Conservation (phyloP, 1,284 basidiomycete genomes). For the Ustilago hordei region DNA sequence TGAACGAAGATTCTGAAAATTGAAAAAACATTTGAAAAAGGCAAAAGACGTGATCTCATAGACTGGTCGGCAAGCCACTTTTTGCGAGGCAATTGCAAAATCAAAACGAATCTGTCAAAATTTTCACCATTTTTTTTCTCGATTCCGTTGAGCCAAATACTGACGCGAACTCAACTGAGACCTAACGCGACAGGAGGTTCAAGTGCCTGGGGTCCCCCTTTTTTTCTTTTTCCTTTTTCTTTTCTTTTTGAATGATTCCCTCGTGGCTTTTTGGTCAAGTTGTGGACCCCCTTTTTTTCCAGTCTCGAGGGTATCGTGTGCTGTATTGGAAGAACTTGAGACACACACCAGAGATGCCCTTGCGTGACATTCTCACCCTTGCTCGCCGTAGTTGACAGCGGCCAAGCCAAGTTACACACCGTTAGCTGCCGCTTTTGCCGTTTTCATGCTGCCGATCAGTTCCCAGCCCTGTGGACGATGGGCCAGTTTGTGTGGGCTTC, state of each 20-base stretch:
- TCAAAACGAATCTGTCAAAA: not conserved
- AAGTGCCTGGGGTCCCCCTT: conserved; percentile 16
- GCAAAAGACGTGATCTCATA: not conserved
- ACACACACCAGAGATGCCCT: not conserved
- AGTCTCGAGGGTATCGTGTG: not conserved
- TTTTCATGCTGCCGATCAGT: conserved; percentile 5
- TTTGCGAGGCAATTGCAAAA: not conserved
- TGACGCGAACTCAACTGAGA: conserved; percentile 6
- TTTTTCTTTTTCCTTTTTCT: not conserved
- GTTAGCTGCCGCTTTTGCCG: conserved; percentile 10
- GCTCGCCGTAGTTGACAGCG: conserved; percentile 7
- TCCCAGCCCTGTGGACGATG: conserved; percentile 8
- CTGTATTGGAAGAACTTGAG: conserved; percentile 18
- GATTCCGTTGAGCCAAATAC: not conserved
- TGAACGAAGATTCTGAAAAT: not conserved
- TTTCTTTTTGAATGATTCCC: not conserved
- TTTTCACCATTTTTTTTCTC: not conserved
- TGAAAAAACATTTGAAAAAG: not conserved
- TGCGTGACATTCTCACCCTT: not conserved
- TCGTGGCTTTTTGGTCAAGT: conserved; percentile 5
- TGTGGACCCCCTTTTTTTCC: conserved; percentile 7
- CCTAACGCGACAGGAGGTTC: conserved; percentile 2
- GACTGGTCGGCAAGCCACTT: conserved; percentile 6
- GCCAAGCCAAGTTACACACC: conserved; percentile 7
- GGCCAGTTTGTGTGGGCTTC: not conserved